A percentile compares a stretch with the other conserved stretches of the same genome.
Evolutionary conservation across 2,329 filamentous ascomycete genomes (phyloP).

Genomic region (Thelonectria discophora): DNA sequence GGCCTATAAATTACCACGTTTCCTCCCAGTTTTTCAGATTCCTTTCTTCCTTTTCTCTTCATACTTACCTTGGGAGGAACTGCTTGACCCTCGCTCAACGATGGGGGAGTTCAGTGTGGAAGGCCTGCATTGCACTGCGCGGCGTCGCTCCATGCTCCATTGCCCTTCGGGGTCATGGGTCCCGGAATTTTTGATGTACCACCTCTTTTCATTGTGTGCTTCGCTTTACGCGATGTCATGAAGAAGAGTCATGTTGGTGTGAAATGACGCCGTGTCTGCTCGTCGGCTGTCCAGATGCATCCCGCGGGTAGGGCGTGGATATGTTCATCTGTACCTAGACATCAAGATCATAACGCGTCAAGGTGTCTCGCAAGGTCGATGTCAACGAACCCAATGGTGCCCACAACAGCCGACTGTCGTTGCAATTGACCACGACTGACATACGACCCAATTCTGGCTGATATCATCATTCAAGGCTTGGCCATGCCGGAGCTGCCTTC

Average conservation of each 20-base stretch:
- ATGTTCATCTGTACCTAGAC: no score
- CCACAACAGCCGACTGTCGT: no score
- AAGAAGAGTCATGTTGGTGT: conserved; percentile 49
- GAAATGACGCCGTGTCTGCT: not conserved
- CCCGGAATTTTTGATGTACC: conserved; percentile 63
- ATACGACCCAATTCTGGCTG: no score
- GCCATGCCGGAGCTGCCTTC: no score
- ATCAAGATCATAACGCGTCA: no score
- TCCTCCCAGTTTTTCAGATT: conserved; percentile 16
- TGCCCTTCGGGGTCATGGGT: conserved; percentile 64
- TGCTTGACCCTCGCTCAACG: conserved; percentile 54
- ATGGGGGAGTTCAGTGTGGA: conserved; percentile 53
- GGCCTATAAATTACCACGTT: conserved; percentile 46
- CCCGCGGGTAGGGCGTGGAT: no score
- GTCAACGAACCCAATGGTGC: no score
- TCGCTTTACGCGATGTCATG: conserved; percentile 51
- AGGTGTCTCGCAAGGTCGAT: no score
- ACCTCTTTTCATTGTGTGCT: conserved; percentile 55
- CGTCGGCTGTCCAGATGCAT: no score
- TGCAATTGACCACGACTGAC: not conserved
- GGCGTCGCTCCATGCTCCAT: conserved; percentile 59
- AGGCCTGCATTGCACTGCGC: conserved; percentile 66
- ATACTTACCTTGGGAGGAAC: conserved; percentile 64
- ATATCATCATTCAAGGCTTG: no score
- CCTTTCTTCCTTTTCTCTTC: conserved; percentile 52